Base-by-base conservation (phyloP, 495 filamentous ascomycete species). In the Achaetomiella virescens region DNA sequence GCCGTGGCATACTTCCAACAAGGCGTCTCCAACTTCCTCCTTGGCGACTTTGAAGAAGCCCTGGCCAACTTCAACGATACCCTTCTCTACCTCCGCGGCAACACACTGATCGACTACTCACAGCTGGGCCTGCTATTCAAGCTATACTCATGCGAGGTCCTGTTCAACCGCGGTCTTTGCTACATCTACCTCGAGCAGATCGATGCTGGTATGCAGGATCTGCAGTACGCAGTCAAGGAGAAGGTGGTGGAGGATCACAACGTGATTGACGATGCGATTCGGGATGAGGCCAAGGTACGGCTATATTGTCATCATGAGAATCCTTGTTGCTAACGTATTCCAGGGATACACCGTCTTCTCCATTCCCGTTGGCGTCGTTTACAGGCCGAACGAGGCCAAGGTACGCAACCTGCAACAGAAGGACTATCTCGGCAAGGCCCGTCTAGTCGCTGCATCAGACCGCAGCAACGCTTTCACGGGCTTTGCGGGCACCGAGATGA, bases 11-110 rank as follows among this genome's bases (percentile, higher is more conserved):
- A 97, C 69, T 99, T 99, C 72, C 93, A 99, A 65, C 89, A 97
- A 72, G 93, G 93, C 24, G 93, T 99, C 1, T 97, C 95, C 35
- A 99, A 97, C 71, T 99, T 99, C 75, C 75, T 99, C 48, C 79
- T 97, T 33, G 91, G 90, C 52, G 95, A 99, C 69, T 99, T 97
- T 67, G 91, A 97, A 64, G 95, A 97, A 71, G 93, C 93, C 46
- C 75, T 97, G 57, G 91, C 91, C 49, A 97, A 99, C 74, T 99
- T 99, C 82, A 99, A 99, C 72, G 93, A 99, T 61, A 96, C 95
- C 5, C 75, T 99, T 52, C 75, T 96, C 29, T 97, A 97, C 70
- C 84, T 99, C 50, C 84, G 93, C 62, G 93, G 93, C 43, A 97
- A 99, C 70, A 91, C 89, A 40, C 87, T 88, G 66, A 99, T 99